A percentile compares a stretch with the other conserved stretches of the same genome.
These are phyloP conservation scores for Eugenia klotzschiana DNA, from an alignment of 441 rosid species.

Conservation along the genomic window DNA sequence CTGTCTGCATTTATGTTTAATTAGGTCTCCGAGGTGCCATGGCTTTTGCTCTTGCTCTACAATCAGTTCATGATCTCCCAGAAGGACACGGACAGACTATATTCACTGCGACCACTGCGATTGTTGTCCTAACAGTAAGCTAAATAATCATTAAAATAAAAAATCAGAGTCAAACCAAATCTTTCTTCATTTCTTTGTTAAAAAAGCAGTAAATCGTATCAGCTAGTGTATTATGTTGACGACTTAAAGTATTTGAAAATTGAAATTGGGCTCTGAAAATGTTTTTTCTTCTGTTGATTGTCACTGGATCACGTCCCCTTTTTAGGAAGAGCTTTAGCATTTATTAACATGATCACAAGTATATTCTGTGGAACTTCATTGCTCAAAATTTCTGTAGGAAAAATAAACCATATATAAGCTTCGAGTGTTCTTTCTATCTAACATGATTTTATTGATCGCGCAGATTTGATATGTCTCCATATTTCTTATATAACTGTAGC, in stretches of 20 bases:
- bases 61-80: conserved; percentile 95
- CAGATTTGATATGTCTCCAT: neutral
- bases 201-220: neutral
- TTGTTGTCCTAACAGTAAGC: conserved; percentile 82
- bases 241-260: neutral
- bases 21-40: conserved; percentile 98
- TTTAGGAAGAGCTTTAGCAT: neutral
- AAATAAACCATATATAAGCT: neutral
- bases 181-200: neutral
- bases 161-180: neutral
- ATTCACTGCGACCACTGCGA: conserved; percentile 95
- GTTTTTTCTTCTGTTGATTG: neutral
- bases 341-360: neutral
- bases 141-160: neutral
- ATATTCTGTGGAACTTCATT: neutral
- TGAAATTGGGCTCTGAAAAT: neutral
- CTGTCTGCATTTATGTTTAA: neutral
- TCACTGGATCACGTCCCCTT: neutral
- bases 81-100: conserved; percentile 99
- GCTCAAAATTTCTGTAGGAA: neutral
- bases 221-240: neutral
- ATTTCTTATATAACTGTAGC: neutral
- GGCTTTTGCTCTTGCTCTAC: conserved; percentile 99
- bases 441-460: neutral
- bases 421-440: neutral